These are phyloP conservation scores for Heterobasidion occidentale DNA, from an alignment of 1,284 basidiomycete genomes.

Conservation along the genomic window DNA sequence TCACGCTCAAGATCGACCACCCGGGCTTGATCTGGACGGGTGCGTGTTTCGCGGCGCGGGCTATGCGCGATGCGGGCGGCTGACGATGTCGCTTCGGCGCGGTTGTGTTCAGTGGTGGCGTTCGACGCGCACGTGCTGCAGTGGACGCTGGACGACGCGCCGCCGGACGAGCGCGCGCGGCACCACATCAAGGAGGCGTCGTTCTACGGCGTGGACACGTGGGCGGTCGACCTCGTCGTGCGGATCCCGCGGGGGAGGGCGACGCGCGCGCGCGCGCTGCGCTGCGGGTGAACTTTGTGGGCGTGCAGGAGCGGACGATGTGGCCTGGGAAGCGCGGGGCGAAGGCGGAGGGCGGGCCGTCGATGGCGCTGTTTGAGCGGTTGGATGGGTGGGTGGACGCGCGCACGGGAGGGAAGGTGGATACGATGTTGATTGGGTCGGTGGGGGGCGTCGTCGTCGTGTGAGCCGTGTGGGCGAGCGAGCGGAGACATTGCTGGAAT, in stretches of 20 bases:
- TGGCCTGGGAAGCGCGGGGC: slow-evolving; percentile 69
- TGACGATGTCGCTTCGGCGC: slow-evolving; percentile 5
- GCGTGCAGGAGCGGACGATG: slow-evolving; percentile 68
- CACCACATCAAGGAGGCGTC: slow-evolving; percentile 92
- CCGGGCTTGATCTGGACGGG: slow-evolving; percentile 87
- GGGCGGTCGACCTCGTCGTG: slow-evolving; percentile 66
- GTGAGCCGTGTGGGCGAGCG: slow-evolving; percentile 10
- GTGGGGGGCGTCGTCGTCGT: slow-evolving; percentile 49
- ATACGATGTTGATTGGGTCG: slow-evolving; percentile 60
- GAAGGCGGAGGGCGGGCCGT: slow-evolving; percentile 40
- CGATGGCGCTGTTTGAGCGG: slow-evolving; percentile 59
- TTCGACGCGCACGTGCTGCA: slow-evolving; percentile 88
- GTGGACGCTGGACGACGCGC: slow-evolving; percentile 78
- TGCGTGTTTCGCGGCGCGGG: slow-evolving; percentile 20
- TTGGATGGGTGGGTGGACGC: slow-evolving; percentile 62
- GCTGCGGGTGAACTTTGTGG: slow-evolving; percentile 57
- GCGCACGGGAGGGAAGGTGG: slow-evolving; percentile 50
- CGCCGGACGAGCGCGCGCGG: slow-evolving; percentile 65
- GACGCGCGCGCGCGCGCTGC: slow-evolving; percentile 14
- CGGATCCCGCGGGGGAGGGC: slow-evolving; percentile 30
- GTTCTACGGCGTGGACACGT: slow-evolving; percentile 69
- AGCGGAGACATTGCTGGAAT: too few species aligned
- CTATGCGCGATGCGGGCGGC: neutral
- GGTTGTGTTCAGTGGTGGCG: slow-evolving; percentile 54
- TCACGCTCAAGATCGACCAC: slow-evolving; percentile 73